Percentiles rank a stretch among this genome's conserved stretches.
These are phyloP conservation scores for Aquilaria sinensis DNA, from an alignment of 345 rosid genomes.

Conservation along the genomic window DNA sequence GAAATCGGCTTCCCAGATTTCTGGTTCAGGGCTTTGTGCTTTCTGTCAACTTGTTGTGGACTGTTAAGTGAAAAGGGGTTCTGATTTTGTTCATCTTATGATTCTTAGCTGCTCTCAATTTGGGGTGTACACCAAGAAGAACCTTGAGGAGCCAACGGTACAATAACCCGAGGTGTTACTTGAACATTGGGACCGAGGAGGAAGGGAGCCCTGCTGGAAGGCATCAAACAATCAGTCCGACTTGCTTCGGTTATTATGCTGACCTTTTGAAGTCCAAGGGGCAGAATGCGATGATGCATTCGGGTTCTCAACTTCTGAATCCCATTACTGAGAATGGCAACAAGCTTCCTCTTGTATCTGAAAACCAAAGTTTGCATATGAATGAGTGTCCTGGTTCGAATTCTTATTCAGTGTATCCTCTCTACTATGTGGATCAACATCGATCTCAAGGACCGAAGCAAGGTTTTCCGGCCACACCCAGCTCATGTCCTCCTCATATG, in stretches of 20 bases:
- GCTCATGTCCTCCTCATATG: conserved; percentile 14
- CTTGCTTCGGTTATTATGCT: conserved; percentile 16
- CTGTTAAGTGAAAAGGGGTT: conserved; percentile 1
- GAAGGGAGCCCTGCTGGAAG: conserved; percentile 16
- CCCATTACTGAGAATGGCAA: conserved; percentile 8
- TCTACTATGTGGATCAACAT: conserved; percentile 29
- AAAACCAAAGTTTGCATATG: conserved; percentile 10
- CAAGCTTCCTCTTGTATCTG: conserved; percentile 18
- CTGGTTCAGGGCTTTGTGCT: conserved; percentile 2
- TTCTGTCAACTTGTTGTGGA: not conserved
- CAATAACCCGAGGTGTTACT: conserved; percentile 39
- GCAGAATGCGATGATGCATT: conserved; percentile 3
- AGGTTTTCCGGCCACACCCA: conserved; percentile 15
- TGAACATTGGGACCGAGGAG: conserved; percentile 26
- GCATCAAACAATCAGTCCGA: conserved; percentile 14
- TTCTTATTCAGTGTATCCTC: conserved; percentile 35
- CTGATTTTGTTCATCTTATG: conserved; percentile 4
- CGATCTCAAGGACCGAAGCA: conserved; percentile 19
- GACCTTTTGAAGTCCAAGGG: conserved; percentile 16
- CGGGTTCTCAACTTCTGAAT: conserved; percentile 10
- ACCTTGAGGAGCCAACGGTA: conserved; percentile 57
- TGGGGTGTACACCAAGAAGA: conserved; percentile 60
- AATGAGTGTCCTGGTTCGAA: conserved; percentile 19
- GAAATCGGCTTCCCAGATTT: conserved; percentile 1
- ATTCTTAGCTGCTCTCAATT: conserved; percentile 59